Percentiles rank a stretch among this genome's conserved stretches.
phyloP scores from a whole-genome alignment of 2,329 filamentous ascomycete species.

The Clarireedia homoeocarpa region DNA sequence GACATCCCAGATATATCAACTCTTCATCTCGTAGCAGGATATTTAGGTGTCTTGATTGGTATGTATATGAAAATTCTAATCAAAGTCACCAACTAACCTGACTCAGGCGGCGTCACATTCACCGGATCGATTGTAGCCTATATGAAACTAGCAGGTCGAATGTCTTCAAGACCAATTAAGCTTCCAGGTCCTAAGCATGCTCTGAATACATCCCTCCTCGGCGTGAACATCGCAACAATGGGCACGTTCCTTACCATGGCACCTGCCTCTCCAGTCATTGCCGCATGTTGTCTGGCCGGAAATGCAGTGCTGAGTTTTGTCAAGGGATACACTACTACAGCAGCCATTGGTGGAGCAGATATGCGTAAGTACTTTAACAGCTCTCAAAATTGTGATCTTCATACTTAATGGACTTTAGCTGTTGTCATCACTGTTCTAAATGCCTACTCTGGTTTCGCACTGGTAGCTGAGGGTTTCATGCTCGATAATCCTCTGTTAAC shows the following conservation, averaged over 20 bases:
- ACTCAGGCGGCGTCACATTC: constrained; percentile 68
- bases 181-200: constrained; percentile 65
- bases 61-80: constrained; percentile 3
- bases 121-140: constrained; percentile 88
- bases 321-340: constrained; percentile 81
- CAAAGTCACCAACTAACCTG: neutral
- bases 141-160: constrained; percentile 73
- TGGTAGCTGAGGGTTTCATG: constrained; percentile 90
- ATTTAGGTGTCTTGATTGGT: constrained; percentile 78
- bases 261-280: constrained; percentile 69
- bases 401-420: constrained; percentile 32
- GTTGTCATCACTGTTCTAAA: constrained; percentile 88
- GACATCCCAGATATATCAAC: constrained; percentile 63
- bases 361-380: constrained; percentile 51
- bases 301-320: constrained; percentile 73
- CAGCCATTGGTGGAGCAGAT: constrained; percentile 85
- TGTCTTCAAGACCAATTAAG: constrained; percentile 68
- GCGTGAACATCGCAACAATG: constrained; percentile 74
- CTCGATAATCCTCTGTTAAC: constrained; percentile 79
- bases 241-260: constrained; percentile 76
- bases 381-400: constrained; percentile 14
- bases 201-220: constrained; percentile 67
- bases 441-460: constrained; percentile 82
- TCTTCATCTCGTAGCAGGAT: constrained; percentile 77
- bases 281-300: constrained; percentile 67